These are phyloP conservation scores for Phialocephala sp. DNA, from an alignment of 2,329 filamentous ascomycete species.

Conservation along the genomic window DNA sequence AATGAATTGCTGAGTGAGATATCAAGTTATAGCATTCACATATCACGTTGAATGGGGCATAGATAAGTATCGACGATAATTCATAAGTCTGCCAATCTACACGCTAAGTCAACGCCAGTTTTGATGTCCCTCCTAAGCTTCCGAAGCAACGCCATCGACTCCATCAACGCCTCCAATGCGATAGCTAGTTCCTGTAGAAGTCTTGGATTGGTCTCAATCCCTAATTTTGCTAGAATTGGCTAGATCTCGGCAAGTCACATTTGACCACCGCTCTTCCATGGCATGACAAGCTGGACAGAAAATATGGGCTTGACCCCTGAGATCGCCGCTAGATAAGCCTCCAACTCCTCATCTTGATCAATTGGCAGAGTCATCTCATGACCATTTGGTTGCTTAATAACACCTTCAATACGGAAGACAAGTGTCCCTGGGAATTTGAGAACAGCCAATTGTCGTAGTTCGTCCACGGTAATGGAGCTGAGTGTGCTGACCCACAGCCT, in stretches of 20 bases:
- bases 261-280: constrained; percentile 39
- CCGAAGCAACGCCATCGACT: not conserved
- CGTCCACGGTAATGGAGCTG: constrained; percentile 57
- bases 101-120: not conserved
- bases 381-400: constrained; percentile 60
- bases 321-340: constrained; percentile 70
- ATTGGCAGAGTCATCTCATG: constrained; percentile 69
- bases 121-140: not conserved
- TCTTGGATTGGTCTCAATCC: no score
- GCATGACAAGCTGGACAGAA: constrained; percentile 39
- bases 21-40: not conserved
- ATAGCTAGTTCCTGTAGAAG: not conserved
- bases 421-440: constrained; percentile 64
- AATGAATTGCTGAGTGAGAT: not conserved
- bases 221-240: not conserved
- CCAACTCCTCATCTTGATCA: constrained; percentile 73
- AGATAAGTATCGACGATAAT: not conserved
- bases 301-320: constrained; percentile 43
- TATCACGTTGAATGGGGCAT: not conserved
- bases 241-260: constrained; percentile 14
- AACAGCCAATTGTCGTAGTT: constrained; percentile 66
- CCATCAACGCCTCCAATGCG: not conserved
- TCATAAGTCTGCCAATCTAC: not conserved
- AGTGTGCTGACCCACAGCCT: constrained; percentile 73
- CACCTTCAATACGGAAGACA: constrained; percentile 67